A percentile compares a stretch with the other conserved stretches of the same genome.
phyloP scores from a whole-genome alignment of 1,284 basidiomycete genomes.

The Blastosporella zonata region DNA sequence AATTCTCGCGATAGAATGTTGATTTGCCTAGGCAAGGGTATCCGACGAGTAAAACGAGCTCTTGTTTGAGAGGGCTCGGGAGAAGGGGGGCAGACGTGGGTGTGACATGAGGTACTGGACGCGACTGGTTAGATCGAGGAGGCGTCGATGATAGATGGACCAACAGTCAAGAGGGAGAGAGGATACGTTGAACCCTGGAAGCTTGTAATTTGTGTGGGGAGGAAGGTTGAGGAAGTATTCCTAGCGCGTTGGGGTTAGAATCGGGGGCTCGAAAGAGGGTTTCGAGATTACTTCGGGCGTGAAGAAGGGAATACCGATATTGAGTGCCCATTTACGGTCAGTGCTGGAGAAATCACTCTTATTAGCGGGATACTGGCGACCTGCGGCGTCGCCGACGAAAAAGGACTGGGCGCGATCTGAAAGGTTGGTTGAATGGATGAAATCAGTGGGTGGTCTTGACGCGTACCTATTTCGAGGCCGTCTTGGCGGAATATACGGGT shows the following conservation, averaged over 20 bases:
- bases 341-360: constrained; percentile 71
- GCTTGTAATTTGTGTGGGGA: constrained; percentile 39
- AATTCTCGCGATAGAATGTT: constrained; percentile 71
- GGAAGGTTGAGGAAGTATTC: constrained; percentile 76
- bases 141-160: constrained; percentile 2
- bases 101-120: constrained; percentile 52
- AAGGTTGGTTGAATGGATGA: not conserved
- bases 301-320: constrained; percentile 67
- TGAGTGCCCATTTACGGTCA: constrained; percentile 84
- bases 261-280: not conserved
- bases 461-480: constrained; percentile 63
- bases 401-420: constrained; percentile 67
- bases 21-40: constrained; percentile 88
- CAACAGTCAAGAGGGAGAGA: constrained; percentile 33
- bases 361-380: constrained; percentile 47
- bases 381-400: constrained; percentile 91
- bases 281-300: constrained; percentile 55
- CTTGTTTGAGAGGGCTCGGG: constrained; percentile 35
- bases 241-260: constrained; percentile 34
- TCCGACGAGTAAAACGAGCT: constrained; percentile 86
- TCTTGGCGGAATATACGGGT: constrained; percentile 57
- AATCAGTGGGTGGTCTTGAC: not conserved
- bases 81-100: constrained; percentile 63
- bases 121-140: constrained; percentile 3
- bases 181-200: constrained; percentile 60